These are phyloP conservation scores for Zygoascus tannicola DNA, from an alignment of 805 yeast species.

Conservation along the genomic window DNA sequence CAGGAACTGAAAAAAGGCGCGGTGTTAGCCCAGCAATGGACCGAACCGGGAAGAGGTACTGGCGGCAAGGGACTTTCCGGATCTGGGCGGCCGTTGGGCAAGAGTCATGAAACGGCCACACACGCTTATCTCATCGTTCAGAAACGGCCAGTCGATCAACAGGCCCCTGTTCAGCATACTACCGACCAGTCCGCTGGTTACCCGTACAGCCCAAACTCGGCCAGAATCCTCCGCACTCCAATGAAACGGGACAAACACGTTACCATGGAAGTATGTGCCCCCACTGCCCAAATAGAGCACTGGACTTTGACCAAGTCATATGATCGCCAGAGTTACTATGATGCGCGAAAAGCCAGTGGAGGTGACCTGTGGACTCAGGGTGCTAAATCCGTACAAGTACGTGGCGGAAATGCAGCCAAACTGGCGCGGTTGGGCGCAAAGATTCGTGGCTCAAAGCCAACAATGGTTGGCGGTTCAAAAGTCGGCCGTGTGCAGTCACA, in stretches of 20 bases:
- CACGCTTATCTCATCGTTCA: constrained; percentile 67
- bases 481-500: background rate
- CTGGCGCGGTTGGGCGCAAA: constrained; percentile 5
- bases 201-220: constrained; percentile 39
- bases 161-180: background rate
- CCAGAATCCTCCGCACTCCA: constrained; percentile 61
- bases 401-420: constrained; percentile 23
- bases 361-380: constrained; percentile 85
- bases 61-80: constrained; percentile 46
- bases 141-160: constrained; percentile 38
- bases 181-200: background rate
- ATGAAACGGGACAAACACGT: constrained; percentile 76
- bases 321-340: constrained; percentile 70
- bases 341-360: constrained; percentile 73
- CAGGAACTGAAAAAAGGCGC: constrained; percentile 80
- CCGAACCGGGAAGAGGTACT: constrained; percentile 42
- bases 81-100: constrained; percentile 69
- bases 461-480: constrained; percentile 1
- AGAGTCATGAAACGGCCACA: constrained; percentile 59
- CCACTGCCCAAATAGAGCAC: constrained; percentile 70
- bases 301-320: constrained; percentile 81
- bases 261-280: constrained; percentile 64
- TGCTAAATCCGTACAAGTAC: constrained; percentile 41
- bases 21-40: constrained; percentile 64
- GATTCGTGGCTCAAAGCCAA: constrained; percentile 5